Evolutionary conservation across 768 basidiomycete genomes (phyloP), one percentile per base, ranked within the genome.

Genomic region (Baorangia bicolor): DNA sequence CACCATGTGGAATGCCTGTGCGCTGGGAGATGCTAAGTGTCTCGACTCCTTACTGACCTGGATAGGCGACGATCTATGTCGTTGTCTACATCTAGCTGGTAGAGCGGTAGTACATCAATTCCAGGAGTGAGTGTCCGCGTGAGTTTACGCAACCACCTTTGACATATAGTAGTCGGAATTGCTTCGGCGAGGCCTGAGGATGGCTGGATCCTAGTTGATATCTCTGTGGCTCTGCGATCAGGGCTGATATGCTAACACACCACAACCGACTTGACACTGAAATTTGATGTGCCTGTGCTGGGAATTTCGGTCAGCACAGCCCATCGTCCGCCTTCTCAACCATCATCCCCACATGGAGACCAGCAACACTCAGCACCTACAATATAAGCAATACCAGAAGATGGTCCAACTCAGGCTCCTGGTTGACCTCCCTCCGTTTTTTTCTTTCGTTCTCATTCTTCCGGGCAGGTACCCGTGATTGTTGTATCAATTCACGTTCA

Each of bases 381-480:
- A 7, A 58, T 64, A 64, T 49, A 64, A 62, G 39, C 39, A 20
- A n/a, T 6, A 2, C 23, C 30, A 13, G 14, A 27, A 5, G 21
- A 33, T 39, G 37, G 18, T 16, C 5, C 20, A 42, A 20, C 20
- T 31, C 43, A 62, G 65, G 60, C 60, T 67, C 54, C 62, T 60
- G 65, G 65, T 62, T 42, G 58, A 64, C 65, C 56, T 67, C 59
- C 46, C 53, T 58, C 25, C 53, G 37, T 41, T 30, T 46, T 55
- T 51, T 31, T 50, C 48, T 18, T 59, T 57, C 56, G 38, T 50
- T 42, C 20, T 65, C 31, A 16, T 53, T 52, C 2, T 28, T 41
- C 45, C 31, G 66, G 66, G 66, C 64, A 14, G 62, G 64, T 55
- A 11, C 62, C 66, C 57, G 5, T 47, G 23, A 28, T 54, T 56